Percentiles rank a stretch among this genome's conserved stretches.
These are phyloP conservation scores for Termitomyces sp. DNA, from an alignment of 768 basidiomycete genomes.

Conservation along the genomic window DNA sequence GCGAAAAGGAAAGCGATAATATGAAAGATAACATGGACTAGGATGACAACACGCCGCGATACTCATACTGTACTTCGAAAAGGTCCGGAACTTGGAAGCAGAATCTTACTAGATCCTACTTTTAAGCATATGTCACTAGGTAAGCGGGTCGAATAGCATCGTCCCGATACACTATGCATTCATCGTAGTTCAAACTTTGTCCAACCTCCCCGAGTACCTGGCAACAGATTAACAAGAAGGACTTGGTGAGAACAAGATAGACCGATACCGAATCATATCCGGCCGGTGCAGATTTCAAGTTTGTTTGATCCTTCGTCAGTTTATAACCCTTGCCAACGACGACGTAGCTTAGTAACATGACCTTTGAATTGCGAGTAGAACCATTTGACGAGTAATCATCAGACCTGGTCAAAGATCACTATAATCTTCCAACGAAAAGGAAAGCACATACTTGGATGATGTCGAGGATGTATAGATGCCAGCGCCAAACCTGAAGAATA, in stretches of 20 bases:
- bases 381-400: neutral
- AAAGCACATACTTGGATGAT: slow-evolving; percentile 53
- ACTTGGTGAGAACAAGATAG: neutral
- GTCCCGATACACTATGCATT: slow-evolving; percentile 63
- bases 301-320: slow-evolving; percentile 50
- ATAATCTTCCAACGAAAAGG: slow-evolving; percentile 34
- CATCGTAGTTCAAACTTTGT: slow-evolving; percentile 63
- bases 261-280: slow-evolving; percentile 28
- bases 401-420: neutral
- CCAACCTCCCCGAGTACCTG: slow-evolving; percentile 67
- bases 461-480: slow-evolving; percentile 75
- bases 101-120: neutral
- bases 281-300: slow-evolving; percentile 48
- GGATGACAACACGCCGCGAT: neutral
- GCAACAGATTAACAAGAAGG: slow-evolving; percentile 19
- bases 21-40: neutral
- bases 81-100: neutral
- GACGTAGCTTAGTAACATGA: slow-evolving; percentile 56
- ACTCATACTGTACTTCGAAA: neutral
- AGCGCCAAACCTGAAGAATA: slow-evolving; percentile 47
- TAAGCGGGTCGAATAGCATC: slow-evolving; percentile 70
- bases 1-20: neutral
- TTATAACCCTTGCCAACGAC: slow-evolving; percentile 70
- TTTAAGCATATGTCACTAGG: slow-evolving; percentile 53
- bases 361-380: neutral